These are phyloP conservation scores for Suillus subluteus DNA, from an alignment of 768 basidiomycete genomes.

Conservation along the genomic window DNA sequence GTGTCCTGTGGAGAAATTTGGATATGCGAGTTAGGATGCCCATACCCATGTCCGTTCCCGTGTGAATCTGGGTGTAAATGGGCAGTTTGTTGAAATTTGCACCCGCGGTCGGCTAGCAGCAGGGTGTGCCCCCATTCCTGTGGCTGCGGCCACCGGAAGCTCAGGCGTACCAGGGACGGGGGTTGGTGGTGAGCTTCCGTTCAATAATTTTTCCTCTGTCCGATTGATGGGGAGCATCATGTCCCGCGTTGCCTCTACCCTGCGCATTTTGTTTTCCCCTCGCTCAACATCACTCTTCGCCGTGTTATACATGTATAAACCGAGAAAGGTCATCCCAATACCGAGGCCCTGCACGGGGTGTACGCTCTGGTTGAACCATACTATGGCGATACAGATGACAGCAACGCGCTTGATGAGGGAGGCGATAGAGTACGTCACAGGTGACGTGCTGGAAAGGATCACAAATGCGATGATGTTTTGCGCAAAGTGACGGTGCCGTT, in stretches of 20 bases:
- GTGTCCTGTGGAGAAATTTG: conserved; percentile 23
- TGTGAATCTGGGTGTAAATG: conserved; percentile 18
- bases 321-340: conserved; percentile 88
- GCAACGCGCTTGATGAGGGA: conserved; percentile 97
- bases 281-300: conserved; percentile 91
- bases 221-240: conserved; percentile 71
- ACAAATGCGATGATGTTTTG: conserved; percentile 98
- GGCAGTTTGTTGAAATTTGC: conserved; percentile 6
- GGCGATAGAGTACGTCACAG: conserved; percentile 98
- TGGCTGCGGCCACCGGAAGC: conserved; percentile 20
- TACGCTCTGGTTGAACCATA: conserved; percentile 92
- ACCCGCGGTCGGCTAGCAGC: conserved; percentile 10
- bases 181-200: conserved; percentile 39
- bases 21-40: conserved; percentile 18
- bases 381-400: conserved; percentile 96
- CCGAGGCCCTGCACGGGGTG: conserved; percentile 86
- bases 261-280: conserved; percentile 86
- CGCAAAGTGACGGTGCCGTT: conserved; percentile 97
- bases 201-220: conserved; percentile 56
- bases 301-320: conserved; percentile 94
- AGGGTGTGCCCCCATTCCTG: conserved; percentile 29
- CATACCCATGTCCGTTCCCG: background rate
- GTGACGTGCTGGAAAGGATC: conserved; percentile 93
- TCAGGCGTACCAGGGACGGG: conserved; percentile 9
- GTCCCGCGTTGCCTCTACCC: conserved; percentile 73